Conservation (phyloP, 495 filamentous ascomycete genomes). For the Neurospora intermedia region DNA sequence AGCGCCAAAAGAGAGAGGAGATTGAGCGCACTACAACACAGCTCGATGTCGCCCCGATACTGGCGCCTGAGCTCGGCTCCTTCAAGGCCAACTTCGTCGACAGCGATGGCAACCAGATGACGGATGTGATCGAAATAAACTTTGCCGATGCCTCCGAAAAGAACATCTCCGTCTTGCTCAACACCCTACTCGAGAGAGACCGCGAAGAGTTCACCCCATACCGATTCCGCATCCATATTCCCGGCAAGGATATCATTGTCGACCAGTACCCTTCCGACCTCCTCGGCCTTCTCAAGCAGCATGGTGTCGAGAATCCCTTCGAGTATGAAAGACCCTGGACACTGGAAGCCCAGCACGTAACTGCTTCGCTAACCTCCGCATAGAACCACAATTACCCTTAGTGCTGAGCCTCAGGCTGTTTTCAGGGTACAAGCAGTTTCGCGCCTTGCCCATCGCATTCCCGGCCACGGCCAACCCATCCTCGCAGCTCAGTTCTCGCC, state of each 20-base stretch:
- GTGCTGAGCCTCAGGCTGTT: slow-evolving; percentile 83
- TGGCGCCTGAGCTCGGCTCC: slow-evolving; percentile 62
- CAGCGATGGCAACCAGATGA: slow-evolving; percentile 55
- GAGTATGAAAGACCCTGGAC: slow-evolving; percentile 13
- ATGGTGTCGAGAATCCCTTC: slow-evolving; percentile 39
- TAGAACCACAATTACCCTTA: slow-evolving; percentile 51
- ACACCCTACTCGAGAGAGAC: slow-evolving; percentile 73
- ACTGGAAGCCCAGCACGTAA: no score
- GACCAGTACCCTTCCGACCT: slow-evolving; percentile 60
- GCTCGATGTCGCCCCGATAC: slow-evolving; percentile 58
- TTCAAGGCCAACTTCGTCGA: slow-evolving; percentile 84
- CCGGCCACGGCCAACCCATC: slow-evolving; percentile 88
- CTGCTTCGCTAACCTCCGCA: no score
- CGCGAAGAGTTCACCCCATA: slow-evolving; percentile 79
- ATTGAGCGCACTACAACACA: slow-evolving; percentile 63
- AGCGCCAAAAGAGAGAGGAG: slow-evolving; percentile 70
- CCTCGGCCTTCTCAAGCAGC: slow-evolving; percentile 34
- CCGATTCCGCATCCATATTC: slow-evolving; percentile 64
- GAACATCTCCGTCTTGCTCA: slow-evolving; percentile 85
- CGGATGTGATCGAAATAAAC: slow-evolving; percentile 63
- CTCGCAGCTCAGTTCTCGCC: slow-evolving; percentile 85
- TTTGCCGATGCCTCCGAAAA: slow-evolving; percentile 78
- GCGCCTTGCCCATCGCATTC: slow-evolving; percentile 76
- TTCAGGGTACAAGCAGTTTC: slow-evolving; percentile 91
- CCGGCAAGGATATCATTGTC: slow-evolving; percentile 48